Base-by-base conservation (phyloP, 2,329 filamentous ascomycete species). In the Xylariales sp. region DNA sequence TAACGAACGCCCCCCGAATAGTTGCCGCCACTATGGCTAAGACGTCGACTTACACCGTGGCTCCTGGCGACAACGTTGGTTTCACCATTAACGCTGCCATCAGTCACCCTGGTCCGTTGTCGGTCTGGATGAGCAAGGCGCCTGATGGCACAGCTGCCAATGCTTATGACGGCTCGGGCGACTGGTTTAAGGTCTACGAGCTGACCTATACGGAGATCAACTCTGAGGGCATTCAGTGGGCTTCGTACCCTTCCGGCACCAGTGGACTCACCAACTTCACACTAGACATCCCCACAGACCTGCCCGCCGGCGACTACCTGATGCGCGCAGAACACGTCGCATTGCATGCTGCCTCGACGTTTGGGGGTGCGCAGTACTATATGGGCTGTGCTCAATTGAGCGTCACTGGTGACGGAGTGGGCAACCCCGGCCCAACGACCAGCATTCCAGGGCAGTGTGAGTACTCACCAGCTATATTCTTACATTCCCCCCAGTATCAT, bases 31-130 rank as follows among this genome's bases (percentile, higher is more conserved):
- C 63, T 48, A 56, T 58, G 22, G 54, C 62, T 37, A 59, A 57
- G 44, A 67, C 63, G 27, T 49, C 54, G 40, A 67, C 62, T 9
- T 51, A 60, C 48, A 49, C 54, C 24, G 61, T 68, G 31, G 51
- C 56, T 4, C 54, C 65, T n/a, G 65, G 65, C 24, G 59, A 66
- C 35, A 55, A 59, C 21, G 55, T 71, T n/a, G 66, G 66, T 28
- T 70, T 71, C 56, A 58, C 60, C 4, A 58, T 66, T 35, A 56
- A 55, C 35, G 45, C 50, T 16, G 49, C 58, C 18, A 51, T 70
- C 24, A 56, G 56, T 14, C 63, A 66, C 55, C 63, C 61, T 12
- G 63, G 64, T 18, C 63, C 65, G 8, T 53, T 65, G 6, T 50
- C 57, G 10, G 62, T 65, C 33, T 64, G 63, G 53, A 48, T 65